Percentiles rank a stretch among this genome's conserved stretches.
phyloP scores from a whole-genome alignment of 768 basidiomycete genomes.

The Strobilomyces dryophilus region DNA sequence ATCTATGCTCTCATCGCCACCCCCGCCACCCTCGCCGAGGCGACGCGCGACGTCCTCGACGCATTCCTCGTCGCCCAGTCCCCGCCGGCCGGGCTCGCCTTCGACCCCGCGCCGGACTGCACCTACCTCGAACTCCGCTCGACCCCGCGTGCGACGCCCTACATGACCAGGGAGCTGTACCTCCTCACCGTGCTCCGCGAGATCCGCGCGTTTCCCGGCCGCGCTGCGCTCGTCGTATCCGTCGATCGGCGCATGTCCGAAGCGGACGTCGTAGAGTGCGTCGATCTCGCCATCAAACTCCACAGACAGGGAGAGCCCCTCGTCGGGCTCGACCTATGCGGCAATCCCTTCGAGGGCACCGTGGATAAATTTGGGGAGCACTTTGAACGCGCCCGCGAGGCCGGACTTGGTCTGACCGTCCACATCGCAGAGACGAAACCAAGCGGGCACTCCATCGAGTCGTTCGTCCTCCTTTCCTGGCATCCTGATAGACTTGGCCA shows the following conservation, averaged over 20 bases:
- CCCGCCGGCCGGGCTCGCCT: constrained; percentile 29
- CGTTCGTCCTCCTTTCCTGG: constrained; percentile 54
- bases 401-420: constrained; percentile 68
- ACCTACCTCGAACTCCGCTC: constrained; percentile 80
- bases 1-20: constrained; percentile 77
- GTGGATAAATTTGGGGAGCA: constrained; percentile 47
- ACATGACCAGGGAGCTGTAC: constrained; percentile 61
- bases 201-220: constrained; percentile 51
- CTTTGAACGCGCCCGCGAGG: constrained; percentile 51
- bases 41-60: constrained; percentile 60
- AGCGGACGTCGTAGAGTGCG: constrained; percentile 48
- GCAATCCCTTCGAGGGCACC: constrained; percentile 62
- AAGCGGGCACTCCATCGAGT: constrained; percentile 52
- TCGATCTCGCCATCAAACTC: constrained; percentile 53
- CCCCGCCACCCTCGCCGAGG: constrained; percentile 47
- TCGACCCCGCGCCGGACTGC: constrained; percentile 46
- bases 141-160: constrained; percentile 57
- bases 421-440: constrained; percentile 83
- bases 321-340: constrained; percentile 80
- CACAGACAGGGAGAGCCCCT: constrained; percentile 55
- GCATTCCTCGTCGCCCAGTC: constrained; percentile 45
- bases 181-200: constrained; percentile 62
- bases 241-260: constrained; percentile 68
- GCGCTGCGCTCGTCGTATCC: constrained; percentile 65
- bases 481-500: constrained; percentile 71